A percentile compares a stretch with the other conserved stretches of the same genome.
phyloP scores from a whole-genome alignment of 2,329 filamentous ascomycete genomes.

The Drechmeria coniospora region DNA sequence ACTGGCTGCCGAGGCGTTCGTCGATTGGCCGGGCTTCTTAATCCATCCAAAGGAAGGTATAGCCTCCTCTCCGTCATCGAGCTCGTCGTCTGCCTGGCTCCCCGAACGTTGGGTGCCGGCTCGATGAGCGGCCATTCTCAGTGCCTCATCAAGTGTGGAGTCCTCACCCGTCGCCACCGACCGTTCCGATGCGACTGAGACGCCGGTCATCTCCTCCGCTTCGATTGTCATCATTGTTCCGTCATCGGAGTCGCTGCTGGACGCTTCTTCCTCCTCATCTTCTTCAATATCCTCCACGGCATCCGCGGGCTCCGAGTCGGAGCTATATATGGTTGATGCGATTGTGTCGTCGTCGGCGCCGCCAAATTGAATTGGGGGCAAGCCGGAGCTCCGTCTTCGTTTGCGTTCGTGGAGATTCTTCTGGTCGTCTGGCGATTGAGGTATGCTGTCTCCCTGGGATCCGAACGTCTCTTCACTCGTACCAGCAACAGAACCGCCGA shows the following conservation, averaged over 20 bases:
- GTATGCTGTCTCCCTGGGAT: slow-evolving; percentile 41
- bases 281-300: slow-evolving; percentile 39
- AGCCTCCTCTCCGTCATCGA: slow-evolving; percentile 51
- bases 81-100: slow-evolving; percentile 32
- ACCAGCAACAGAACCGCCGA: slow-evolving; percentile 9
- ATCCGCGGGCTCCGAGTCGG: slow-evolving; percentile 42
- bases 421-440: slow-evolving; percentile 49
- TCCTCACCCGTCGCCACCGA: slow-evolving; percentile 46
- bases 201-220: slow-evolving; percentile 59
- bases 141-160: slow-evolving; percentile 58
- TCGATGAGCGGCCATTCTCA: slow-evolving; percentile 57
- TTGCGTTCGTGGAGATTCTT: slow-evolving; percentile 42
- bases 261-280: slow-evolving; percentile 29
- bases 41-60: slow-evolving; percentile 67
- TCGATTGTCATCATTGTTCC: slow-evolving; percentile 74
- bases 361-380: slow-evolving; percentile 48
- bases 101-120: slow-evolving; percentile 59
- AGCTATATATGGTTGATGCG: slow-evolving; percentile 68
- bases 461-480: slow-evolving; percentile 42
- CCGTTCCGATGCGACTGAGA: slow-evolving; percentile 46
- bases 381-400: slow-evolving; percentile 48
- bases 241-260: slow-evolving; percentile 49
- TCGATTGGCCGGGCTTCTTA: slow-evolving; percentile 32
- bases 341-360: slow-evolving; percentile 50
- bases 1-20: slow-evolving; percentile 20